Evolutionary conservation across 2,329 filamentous ascomycete genomes (phyloP).

Genomic region (Colletotrichum orchidophilum): DNA sequence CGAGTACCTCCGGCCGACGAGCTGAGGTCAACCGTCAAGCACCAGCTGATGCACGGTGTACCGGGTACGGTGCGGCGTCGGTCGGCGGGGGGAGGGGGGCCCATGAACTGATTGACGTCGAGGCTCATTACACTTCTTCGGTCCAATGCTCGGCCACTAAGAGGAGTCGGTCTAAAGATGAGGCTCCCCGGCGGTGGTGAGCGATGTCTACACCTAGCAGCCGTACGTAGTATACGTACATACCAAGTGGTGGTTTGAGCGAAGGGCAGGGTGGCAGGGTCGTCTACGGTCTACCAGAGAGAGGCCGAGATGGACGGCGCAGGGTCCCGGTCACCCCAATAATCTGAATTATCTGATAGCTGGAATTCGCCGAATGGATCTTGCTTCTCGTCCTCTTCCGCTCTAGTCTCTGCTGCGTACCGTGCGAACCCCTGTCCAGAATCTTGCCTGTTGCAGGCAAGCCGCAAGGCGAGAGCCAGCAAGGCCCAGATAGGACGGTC

Average conservation of each 20-base stretch:
- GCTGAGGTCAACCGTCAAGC: background rate
- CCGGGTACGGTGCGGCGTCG: background rate
- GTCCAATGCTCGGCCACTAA: slow-evolving; percentile 33
- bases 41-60: background rate
- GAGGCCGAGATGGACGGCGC: background rate
- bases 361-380: background rate
- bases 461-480: background rate
- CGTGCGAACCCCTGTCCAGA: background rate
- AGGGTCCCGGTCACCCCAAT: background rate
- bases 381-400: background rate
- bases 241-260: background rate
- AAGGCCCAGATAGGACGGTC: background rate
- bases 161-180: slow-evolving; percentile 13
- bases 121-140: slow-evolving; percentile 16
- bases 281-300: background rate
- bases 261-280: background rate
- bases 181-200: slow-evolving; percentile 2
- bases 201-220: too few species aligned
- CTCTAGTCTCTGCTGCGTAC: too few species aligned
- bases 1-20: slow-evolving; percentile 3
- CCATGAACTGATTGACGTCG: slow-evolving; percentile 9
- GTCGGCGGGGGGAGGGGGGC: background rate
- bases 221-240: too few species aligned
- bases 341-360: background rate
- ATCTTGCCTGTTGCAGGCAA: background rate